Base-by-base conservation (phyloP, 225 moss, liverwort and hornwort genomes). In the Thuidium tamariscinum region DNA sequence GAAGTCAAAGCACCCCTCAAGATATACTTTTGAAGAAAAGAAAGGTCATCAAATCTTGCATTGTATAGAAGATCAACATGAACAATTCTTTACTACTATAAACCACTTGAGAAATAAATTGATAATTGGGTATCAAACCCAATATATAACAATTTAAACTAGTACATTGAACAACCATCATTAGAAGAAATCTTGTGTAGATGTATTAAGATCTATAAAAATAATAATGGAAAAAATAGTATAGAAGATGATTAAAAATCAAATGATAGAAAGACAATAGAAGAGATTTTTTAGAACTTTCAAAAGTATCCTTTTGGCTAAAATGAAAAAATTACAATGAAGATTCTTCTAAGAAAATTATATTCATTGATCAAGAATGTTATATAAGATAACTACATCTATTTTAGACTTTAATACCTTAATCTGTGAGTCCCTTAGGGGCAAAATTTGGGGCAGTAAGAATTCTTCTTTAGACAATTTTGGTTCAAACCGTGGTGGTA, bases 1-100 rank as follows among this genome's bases (percentile, higher is more conserved):
- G n/a, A n/a, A n/a, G n/a, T n/a, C n/a, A n/a, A n/a, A n/a, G 7
- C 1, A 67, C 4, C 14, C 12, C 8, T 68, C 0, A 0, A 39
- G 2, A 13, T 25, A 39, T 13, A 39, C 6, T 42, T 44, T 71
- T 44, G 27, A 16, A 15, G 16, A 17, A 41, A 70, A 70, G 10
- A 27, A 41, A 42, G 8, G 44, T 17, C 44, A 27, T 44, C 3
- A 44, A 44, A 27, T 42, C 71, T 71, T 71, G 4, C 4, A 5
- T 4, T 21, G 3, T 3, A 42, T 27, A 27, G 67, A 13, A 63
- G 4, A 37, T 37, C 37, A 37, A 71, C 17, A 71, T 44, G 27
- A 71, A 42, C 17, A 42, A 71, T 1, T 16, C 10, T 1, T 44
- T 27, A 3, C n/a, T n/a, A n/a, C n/a, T 3, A 42, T 16, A 16